These are phyloP conservation scores for Zoysia pacifica DNA, from an alignment of 176 grass and related monocot genomes.

Conservation along the genomic window DNA sequence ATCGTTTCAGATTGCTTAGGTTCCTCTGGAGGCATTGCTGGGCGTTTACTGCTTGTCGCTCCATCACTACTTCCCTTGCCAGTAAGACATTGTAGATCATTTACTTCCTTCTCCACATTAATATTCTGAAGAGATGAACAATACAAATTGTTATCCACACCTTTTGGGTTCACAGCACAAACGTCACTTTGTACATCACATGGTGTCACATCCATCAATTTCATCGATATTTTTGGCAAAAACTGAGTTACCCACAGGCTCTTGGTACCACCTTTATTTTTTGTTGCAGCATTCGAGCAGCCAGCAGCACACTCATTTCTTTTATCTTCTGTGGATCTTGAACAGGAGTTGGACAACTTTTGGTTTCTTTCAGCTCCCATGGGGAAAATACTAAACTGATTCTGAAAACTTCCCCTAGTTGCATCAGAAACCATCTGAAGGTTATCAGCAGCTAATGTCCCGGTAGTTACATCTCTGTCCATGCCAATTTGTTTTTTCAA, in stretches of 20 bases:
- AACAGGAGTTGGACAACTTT: slow-evolving; percentile 39
- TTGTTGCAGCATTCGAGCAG: slow-evolving; percentile 36
- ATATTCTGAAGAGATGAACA: slow-evolving; percentile 25
- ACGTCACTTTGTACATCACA: slow-evolving; percentile 51
- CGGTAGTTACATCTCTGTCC: slow-evolving; percentile 22
- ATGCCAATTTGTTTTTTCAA: slow-evolving; percentile 21
- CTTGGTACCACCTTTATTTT: slow-evolving; percentile 38
- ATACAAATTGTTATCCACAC: slow-evolving; percentile 29
- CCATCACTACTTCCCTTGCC: slow-evolving; percentile 47
- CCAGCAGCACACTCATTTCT: slow-evolving; percentile 34
- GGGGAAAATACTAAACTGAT: slow-evolving; percentile 36
- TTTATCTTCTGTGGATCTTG: slow-evolving; percentile 42
- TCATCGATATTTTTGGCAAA: slow-evolving; percentile 60
- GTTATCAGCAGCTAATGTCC: slow-evolving; percentile 10
- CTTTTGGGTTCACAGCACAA: slow-evolving; percentile 40
- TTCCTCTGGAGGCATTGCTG: slow-evolving; percentile 47
- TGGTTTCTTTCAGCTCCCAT: slow-evolving; percentile 37
- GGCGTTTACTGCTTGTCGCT: slow-evolving; percentile 58
- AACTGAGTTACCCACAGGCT: slow-evolving; percentile 82
- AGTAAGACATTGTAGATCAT: slow-evolving; percentile 33
- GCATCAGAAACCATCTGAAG: slow-evolving; percentile 39
- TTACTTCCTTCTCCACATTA: slow-evolving; percentile 39
- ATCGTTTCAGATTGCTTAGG: slow-evolving; percentile 62
- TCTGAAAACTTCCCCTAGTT: slow-evolving; percentile 32
- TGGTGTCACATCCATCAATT: slow-evolving; percentile 42